These are phyloP conservation scores for Apophysomyces sp. DNA, from an alignment of 371 early-diverging fungal genomes.

Conservation along the genomic window DNA sequence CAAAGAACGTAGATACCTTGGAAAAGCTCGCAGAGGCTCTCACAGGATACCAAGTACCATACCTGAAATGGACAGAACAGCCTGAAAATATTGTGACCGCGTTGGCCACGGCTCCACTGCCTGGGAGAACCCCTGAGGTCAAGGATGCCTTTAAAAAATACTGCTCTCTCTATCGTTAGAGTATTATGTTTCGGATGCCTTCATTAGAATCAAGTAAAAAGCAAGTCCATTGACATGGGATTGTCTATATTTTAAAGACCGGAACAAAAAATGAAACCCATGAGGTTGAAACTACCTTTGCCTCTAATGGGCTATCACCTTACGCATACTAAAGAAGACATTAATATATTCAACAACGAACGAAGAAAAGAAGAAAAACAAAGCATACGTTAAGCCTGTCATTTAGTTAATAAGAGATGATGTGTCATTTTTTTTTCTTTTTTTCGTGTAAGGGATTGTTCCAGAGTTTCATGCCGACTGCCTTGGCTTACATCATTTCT, in stretches of 20 bases:
- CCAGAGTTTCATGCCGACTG: neutral
- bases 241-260: no score
- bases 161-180: constrained; percentile 45
- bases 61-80: constrained; percentile 78
- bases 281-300: no score
- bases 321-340: no score
- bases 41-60: constrained; percentile 54
- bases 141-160: constrained; percentile 66
- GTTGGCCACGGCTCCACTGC: constrained; percentile 79
- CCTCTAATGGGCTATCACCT: no score
- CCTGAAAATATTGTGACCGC: constrained; percentile 85
- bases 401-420: no score
- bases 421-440: no score
- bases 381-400: no score
- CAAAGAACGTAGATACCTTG: constrained; percentile 71
- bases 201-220: neutral
- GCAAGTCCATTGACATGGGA: no score
- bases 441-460: no score
- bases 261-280: no score
- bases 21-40: constrained; percentile 59
- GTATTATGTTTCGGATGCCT: neutral
- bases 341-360: no score
- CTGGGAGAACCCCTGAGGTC: constrained; percentile 51
- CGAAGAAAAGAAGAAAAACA: no score
- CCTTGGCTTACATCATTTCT: neutral